A percentile compares a stretch with the other conserved stretches of the same genome.
phyloP scores from a whole-genome alignment of 805 yeast species.

The Candida caryicola region DNA sequence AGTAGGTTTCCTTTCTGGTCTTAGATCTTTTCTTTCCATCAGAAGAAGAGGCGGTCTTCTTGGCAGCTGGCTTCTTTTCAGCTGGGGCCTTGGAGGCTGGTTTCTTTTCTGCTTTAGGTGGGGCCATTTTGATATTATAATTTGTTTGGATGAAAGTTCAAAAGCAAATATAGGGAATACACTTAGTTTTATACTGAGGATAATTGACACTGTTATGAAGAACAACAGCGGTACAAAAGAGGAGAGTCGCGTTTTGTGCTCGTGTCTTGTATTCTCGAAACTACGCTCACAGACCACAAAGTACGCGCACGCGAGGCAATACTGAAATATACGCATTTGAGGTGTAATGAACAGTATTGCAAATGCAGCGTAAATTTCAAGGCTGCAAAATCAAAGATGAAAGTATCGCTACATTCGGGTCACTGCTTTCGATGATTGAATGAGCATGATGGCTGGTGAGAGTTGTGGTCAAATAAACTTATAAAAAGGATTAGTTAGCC shows the following conservation, averaged over 20 bases:
- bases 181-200: slow-evolving; percentile 3
- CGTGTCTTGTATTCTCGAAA: background rate
- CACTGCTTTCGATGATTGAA: too few relatives aligned
- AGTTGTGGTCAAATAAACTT: too few relatives aligned
- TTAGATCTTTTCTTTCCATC: slow-evolving; percentile 89
- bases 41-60: slow-evolving; percentile 76
- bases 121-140: slow-evolving; percentile 15
- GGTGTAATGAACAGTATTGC: background rate
- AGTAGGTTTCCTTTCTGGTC: slow-evolving; percentile 97
- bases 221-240: background rate
- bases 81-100: slow-evolving; percentile 97
- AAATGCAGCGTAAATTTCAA: background rate
- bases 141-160: background rate
- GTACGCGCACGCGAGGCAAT: background rate
- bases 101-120: slow-evolving; percentile 57
- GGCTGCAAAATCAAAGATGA: too few relatives aligned
- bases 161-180: slow-evolving; percentile 1
- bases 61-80: slow-evolving; percentile 93
- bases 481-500: too few relatives aligned
- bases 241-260: background rate
- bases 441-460: too few relatives aligned
- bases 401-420: too few relatives aligned
- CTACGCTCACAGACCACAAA: background rate
- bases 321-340: background rate
- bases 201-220: background rate